Percentiles rank a stretch among this genome's conserved stretches.
Evolutionary conservation across 2,329 filamentous ascomycete species (phyloP).

Genomic region (Cladosporium velox): DNA sequence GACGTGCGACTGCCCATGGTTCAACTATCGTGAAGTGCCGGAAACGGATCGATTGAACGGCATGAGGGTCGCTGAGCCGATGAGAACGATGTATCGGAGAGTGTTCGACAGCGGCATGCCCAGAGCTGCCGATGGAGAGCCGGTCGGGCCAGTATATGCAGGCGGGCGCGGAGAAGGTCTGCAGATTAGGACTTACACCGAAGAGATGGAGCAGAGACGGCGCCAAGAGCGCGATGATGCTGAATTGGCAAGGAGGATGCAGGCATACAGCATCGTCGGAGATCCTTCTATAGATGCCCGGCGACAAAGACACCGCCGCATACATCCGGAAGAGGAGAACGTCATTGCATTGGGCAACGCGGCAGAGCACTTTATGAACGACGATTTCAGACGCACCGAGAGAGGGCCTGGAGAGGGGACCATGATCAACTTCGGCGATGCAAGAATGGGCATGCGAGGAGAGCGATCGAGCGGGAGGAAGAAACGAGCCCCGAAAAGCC

Average conservation of each 20-base stretch:
- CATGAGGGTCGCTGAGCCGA: constrained; percentile 51
- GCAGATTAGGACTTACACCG: constrained; percentile 36
- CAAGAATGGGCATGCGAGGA: constrained; percentile 34
- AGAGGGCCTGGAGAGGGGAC: constrained; percentile 35
- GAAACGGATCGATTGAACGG: constrained; percentile 59
- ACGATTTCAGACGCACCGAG: constrained; percentile 51
- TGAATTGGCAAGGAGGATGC: constrained; percentile 54
- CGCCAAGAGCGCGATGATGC: constrained; percentile 52
- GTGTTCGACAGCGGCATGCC: constrained; percentile 29
- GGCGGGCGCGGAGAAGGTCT: constrained; percentile 15
- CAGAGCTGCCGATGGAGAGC: constrained; percentile 20
- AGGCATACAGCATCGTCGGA: constrained; percentile 44
- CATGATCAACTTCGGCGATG: constrained; percentile 37
- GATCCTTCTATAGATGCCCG: constrained; percentile 31
- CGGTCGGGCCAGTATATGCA: constrained; percentile 12
- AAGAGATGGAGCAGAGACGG: constrained; percentile 43
- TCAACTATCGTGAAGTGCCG: constrained; percentile 57
- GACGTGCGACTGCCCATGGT: constrained; percentile 78
- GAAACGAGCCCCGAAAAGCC: constrained; percentile 22
- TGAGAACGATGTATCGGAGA: constrained; percentile 41
- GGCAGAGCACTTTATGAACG: constrained; percentile 62
- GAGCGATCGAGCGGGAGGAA: constrained; percentile 35
- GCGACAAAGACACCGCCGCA: constrained; percentile 39
- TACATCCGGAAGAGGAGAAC: constrained; percentile 32
- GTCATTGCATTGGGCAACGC: constrained; percentile 49